Percentiles rank a stretch among this genome's conserved stretches.
These are phyloP conservation scores for Aspergillus sp. DNA, from an alignment of 2,329 filamentous ascomycete genomes.

Conservation along the genomic window DNA sequence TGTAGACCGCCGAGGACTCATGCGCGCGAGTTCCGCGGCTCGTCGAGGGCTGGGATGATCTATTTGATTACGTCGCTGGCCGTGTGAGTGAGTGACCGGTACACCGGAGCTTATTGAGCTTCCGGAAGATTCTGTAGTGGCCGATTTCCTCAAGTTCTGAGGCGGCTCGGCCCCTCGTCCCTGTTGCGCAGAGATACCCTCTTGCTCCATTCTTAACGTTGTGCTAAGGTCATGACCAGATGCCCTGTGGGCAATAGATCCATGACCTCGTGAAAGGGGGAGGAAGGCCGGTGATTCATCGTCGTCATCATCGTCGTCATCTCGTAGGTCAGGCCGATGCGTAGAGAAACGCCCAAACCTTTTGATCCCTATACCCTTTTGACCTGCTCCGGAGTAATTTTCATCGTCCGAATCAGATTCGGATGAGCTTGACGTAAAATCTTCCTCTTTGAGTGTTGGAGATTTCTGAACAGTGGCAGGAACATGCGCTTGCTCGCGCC, in stretches of 20 bases:
- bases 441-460: slow-evolving; percentile 35
- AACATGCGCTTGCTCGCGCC: slow-evolving; percentile 25
- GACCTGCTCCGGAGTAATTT: slow-evolving; percentile 19
- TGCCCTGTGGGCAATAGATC: slow-evolving; percentile 19
- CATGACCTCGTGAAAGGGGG: slow-evolving; percentile 34
- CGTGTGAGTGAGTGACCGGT: slow-evolving; percentile 23
- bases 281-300: slow-evolving; percentile 50
- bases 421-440: slow-evolving; percentile 31
- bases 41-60: slow-evolving; percentile 45
- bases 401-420: slow-evolving; percentile 33
- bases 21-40: slow-evolving; percentile 48
- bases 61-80: slow-evolving; percentile 18
- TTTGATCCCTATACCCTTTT: slow-evolving; percentile 31
- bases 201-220: slow-evolving; percentile 41
- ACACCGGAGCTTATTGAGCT: slow-evolving; percentile 41
- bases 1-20: slow-evolving; percentile 47
- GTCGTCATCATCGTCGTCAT: slow-evolving; percentile 46
- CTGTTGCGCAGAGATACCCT: slow-evolving; percentile 27
- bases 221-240: slow-evolving; percentile 38
- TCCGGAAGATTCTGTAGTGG: slow-evolving; percentile 31
- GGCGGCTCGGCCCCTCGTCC: slow-evolving; percentile 28
- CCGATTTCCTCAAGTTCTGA: slow-evolving; percentile 18
- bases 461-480: slow-evolving; percentile 28
- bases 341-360: slow-evolving; percentile 43
- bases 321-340: slow-evolving; percentile 31